These are phyloP conservation scores for Gymnopilus junonius DNA, from an alignment of 768 basidiomycete species.

Conservation along the genomic window DNA sequence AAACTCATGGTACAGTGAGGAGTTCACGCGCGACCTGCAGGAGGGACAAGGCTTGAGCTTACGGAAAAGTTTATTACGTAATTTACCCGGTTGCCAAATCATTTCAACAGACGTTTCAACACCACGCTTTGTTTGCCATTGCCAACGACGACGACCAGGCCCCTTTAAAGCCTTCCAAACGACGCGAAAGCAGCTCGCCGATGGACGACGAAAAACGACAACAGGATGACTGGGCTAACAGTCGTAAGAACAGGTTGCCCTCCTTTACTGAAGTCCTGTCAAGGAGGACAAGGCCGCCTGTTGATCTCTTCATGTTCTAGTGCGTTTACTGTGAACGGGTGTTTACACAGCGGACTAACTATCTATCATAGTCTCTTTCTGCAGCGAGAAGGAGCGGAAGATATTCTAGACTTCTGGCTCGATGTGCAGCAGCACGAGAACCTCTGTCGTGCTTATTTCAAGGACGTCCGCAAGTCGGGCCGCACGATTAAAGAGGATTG, in stretches of 20 bases:
- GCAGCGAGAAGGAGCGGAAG: conserved; percentile 94
- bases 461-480: conserved; percentile 95
- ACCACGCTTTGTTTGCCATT: conserved; percentile 30
- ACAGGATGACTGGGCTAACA: conserved; percentile 77
- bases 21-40: conserved; percentile 13
- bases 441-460: conserved; percentile 98
- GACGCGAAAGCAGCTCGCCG: conserved; percentile 17
- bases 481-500: conserved; percentile 94
- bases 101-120: conserved; percentile 34
- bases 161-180: conserved; percentile 14
- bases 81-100: conserved; percentile 34
- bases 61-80: conserved; percentile 34
- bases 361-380: conserved; percentile 75
- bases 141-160: conserved; percentile 30
- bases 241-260: conserved; percentile 78
- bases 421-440: conserved; percentile 99
- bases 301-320: conserved; percentile 99
- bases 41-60: conserved; percentile 3
- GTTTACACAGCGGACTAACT: background rate
- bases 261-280: conserved; percentile 91
- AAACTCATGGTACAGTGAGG: conserved; percentile 46
- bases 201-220: conserved; percentile 57
- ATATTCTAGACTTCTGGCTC: conserved; percentile 97
- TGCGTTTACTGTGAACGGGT: conserved; percentile 46
- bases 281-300: conserved; percentile 88